Base-by-base conservation (phyloP, 768 basidiomycete genomes). In the Lactarius psammicola region DNA sequence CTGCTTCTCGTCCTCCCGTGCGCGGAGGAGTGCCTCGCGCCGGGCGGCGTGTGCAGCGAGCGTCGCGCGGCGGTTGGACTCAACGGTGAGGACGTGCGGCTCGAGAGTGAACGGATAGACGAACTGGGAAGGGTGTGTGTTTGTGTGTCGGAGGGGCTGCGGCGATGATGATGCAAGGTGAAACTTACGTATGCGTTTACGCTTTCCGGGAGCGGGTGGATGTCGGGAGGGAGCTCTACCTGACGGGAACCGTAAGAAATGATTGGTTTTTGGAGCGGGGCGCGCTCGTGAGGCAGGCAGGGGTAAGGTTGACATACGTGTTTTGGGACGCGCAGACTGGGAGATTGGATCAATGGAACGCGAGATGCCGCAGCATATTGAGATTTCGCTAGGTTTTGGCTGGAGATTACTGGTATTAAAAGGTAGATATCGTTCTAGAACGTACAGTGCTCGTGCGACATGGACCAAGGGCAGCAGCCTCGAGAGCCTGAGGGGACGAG, bases 41-140 rank as follows among this genome's bases (percentile, higher is more conserved):
- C 88, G 84, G 0, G 86, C 80, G 2, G 83, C 77, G 67, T 91
- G 84, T 0, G 88, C 81, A 0, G 87, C 81, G 40, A 92, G 81
- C 0, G 88, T 87, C 4, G 80, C 77, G 56, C 87, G 81, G 1
- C 92, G 87, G 0, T 91, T 82, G 0, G 89, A 85, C 72, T 91
- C 91, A 46, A 92, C 77, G 2, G 86, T 84, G 60, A 95, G 76
- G 69, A 94, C 80, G 74, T 96, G 95, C 0, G 87, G 84, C 73
- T 98, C 96, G 59, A 98, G 84, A 3, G 94, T 90, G 80, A 94
- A 98, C 2, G 96, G 95, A 72, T 98, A 98, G 51, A 92, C 96
- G 72, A 98, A 97, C 95, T 98, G 74, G 5, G 23, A n/a, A n/a
- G n/a, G n/a, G n/a, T n/a, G 55, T 36, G 6, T 30, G 13, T 10